These are phyloP conservation scores for Trametes cinnabarina DNA, from an alignment of 768 basidiomycete genomes.

Conservation along the genomic window DNA sequence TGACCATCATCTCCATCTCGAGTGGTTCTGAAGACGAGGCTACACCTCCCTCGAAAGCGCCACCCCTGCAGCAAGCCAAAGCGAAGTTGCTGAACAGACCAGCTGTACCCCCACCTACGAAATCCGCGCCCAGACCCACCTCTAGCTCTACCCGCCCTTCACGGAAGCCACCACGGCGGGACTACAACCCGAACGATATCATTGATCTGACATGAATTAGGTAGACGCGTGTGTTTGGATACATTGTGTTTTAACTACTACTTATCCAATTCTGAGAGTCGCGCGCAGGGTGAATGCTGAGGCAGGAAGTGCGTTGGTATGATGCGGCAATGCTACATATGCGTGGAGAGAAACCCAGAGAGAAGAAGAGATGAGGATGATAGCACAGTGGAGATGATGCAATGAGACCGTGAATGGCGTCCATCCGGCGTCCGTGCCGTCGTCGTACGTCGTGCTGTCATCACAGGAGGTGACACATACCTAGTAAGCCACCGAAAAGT, in stretches of 20 bases:
- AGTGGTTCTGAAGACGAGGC: slow-evolving; percentile 36
- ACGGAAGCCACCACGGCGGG: slow-evolving; percentile 13
- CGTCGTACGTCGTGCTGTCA: slow-evolving; percentile 7
- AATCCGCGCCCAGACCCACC: not conserved
- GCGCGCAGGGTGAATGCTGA: slow-evolving; percentile 1
- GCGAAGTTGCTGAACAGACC: slow-evolving; percentile 12
- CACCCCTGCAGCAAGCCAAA: slow-evolving; percentile 29
- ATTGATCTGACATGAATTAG: slow-evolving; percentile 41
- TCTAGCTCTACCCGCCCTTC: not conserved
- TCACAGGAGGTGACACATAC: not conserved
- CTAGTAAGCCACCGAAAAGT: slow-evolving; percentile 32
- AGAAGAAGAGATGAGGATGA: not conserved
- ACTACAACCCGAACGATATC: slow-evolving; percentile 29
- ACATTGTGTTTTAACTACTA: slow-evolving; percentile 12
- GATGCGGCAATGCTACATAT: slow-evolving; percentile 11
- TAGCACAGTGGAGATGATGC: not conserved
- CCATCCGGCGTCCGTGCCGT: slow-evolving; percentile 11
- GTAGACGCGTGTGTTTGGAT: not conserved
- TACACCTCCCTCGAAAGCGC: not conserved
- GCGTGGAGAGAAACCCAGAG: not conserved
- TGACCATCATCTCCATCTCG: slow-evolving; percentile 37
- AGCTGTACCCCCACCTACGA: not conserved
- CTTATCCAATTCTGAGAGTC: slow-evolving; percentile 8
- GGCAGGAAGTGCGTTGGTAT: slow-evolving; percentile 5
- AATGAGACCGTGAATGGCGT: slow-evolving; percentile 3